Conservation (phyloP, 1,139 yeast species). For the Yamadazyma atmosphaerica region DNA sequence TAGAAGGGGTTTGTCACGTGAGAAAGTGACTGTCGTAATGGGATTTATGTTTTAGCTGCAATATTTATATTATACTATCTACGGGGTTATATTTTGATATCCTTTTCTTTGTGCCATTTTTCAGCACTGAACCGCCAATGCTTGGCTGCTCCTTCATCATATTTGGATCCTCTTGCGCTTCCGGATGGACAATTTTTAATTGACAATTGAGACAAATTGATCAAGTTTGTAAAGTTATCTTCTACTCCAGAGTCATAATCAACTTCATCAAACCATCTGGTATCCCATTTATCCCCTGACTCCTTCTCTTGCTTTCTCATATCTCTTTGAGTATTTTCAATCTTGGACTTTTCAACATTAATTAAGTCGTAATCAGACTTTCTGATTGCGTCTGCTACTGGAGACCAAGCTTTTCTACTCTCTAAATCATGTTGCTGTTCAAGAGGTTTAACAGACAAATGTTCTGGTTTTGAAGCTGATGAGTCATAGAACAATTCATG, state of each 20-base stretch:
- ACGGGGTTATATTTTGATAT: constrained; percentile 46
- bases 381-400: constrained; percentile 85
- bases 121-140: constrained; percentile 71
- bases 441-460: constrained; percentile 71
- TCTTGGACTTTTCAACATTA: constrained; percentile 67
- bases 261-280: constrained; percentile 72
- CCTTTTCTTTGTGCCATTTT: constrained; percentile 60
- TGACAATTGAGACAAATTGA: constrained; percentile 57
- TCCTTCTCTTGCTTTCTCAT: constrained; percentile 70
- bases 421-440: constrained; percentile 76
- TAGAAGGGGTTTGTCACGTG: not conserved
- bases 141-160: constrained; percentile 45
- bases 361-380: constrained; percentile 73
- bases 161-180: constrained; percentile 51
- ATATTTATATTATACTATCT: too few species aligned
- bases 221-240: constrained; percentile 46
- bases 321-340: constrained; percentile 84
- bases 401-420: constrained; percentile 80
- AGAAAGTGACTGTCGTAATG: not conserved
- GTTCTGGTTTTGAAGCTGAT: constrained; percentile 46
- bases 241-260: constrained; percentile 38
- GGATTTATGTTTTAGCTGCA: not conserved
- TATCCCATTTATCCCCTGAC: constrained; percentile 63
- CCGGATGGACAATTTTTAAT: constrained; percentile 70
- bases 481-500: constrained; percentile 74